Evolutionary conservation across 352 stramenopile genomes (phyloP).

Genomic region (Globisporangium nagaii): DNA sequence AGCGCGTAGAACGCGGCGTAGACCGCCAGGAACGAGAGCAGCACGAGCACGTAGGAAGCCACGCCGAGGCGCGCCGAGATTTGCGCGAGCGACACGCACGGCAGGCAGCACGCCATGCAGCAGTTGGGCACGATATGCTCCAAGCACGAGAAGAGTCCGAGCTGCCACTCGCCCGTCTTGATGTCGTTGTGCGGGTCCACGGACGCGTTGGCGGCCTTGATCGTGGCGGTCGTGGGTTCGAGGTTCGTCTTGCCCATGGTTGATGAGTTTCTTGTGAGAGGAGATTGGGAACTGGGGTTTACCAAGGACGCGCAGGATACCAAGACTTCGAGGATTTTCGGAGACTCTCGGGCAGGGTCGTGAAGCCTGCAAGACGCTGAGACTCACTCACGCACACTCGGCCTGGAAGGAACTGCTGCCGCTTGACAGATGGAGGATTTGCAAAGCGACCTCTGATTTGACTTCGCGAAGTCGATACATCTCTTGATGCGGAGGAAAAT

Average conservation of each 20-base stretch:
- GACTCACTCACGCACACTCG: too few relatives aligned
- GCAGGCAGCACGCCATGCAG: conserved; percentile 19
- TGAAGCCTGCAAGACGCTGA: too few relatives aligned
- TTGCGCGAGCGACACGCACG: conserved; percentile 23
- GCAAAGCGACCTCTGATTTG: too few relatives aligned
- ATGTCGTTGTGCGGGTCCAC: not conserved
- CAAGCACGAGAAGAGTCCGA: conserved; percentile 25
- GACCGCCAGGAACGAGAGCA: conserved; percentile 10
- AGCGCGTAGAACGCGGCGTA: not conserved
- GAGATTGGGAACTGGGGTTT: not conserved
- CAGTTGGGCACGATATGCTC: conserved; percentile 24
- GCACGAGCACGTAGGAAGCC: conserved; percentile 12
- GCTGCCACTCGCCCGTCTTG: conserved; percentile 17
- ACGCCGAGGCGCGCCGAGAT: conserved; percentile 13
- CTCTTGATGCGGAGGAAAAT: not conserved
- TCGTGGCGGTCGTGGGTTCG: not conserved
- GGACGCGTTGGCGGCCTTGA: not conserved
- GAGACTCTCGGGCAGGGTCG: too few relatives aligned
- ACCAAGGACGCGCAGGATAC: too few relatives aligned
- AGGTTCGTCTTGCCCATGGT: not conserved
- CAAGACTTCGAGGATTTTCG: too few relatives aligned
- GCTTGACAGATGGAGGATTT: not conserved
- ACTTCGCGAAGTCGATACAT: too few relatives aligned
- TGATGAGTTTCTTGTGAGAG: not conserved
- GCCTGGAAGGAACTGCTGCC: not conserved